Percentiles rank a stretch among this genome's conserved stretches.
Conservation (phyloP, 164 flowering plant species). For the Vitis labrusca region DNA sequence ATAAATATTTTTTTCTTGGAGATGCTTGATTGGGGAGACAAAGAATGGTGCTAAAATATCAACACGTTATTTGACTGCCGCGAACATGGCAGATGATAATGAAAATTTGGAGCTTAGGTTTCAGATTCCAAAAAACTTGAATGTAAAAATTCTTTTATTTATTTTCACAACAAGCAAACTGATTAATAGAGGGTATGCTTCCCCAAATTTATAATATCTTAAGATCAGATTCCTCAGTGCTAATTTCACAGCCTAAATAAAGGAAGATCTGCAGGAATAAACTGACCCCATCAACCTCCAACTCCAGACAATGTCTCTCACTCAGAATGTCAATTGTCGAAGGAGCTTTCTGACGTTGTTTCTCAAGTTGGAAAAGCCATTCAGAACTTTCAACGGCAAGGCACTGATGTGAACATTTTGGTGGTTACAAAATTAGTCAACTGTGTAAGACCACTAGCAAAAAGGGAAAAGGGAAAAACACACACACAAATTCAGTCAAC, state of each 20-base stretch:
- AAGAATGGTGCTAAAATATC: neutral
- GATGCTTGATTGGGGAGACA: neutral
- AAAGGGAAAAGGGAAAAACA: neutral
- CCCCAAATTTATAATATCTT: too few species aligned
- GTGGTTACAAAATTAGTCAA: neutral
- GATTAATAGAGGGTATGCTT: too few species aligned
- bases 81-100: neutral
- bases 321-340: constrained; percentile 50
- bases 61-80: neutral
- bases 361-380: constrained; percentile 54
- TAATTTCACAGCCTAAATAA: neutral
- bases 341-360: constrained; percentile 44
- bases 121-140: neutral
- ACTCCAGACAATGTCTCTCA: constrained; percentile 39
- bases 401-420: constrained; percentile 37
- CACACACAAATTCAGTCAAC: neutral
- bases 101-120: neutral
- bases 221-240: too few species aligned
- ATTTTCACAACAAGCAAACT: neutral
- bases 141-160: neutral
- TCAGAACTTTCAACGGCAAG: constrained; percentile 28
- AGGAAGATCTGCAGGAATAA: neutral
- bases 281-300: constrained; percentile 70
- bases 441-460: neutral
- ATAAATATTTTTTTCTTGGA: neutral